These are phyloP conservation scores for Diplodia scrobiculata DNA, from an alignment of 2,329 filamentous ascomycete species.

Conservation along the genomic window DNA sequence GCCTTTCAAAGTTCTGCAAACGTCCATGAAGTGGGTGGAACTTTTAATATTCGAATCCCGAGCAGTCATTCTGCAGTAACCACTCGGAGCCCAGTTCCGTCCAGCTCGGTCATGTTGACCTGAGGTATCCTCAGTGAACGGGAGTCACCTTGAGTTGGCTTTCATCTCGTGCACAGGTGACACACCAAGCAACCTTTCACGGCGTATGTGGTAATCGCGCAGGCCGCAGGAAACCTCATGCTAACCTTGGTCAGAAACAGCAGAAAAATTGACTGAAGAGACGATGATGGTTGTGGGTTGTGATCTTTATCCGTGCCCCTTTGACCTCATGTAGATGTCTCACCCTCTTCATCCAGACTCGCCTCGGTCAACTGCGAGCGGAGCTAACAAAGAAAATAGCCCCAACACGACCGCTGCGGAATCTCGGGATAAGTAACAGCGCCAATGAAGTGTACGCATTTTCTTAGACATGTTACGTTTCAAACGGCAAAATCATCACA, in stretches of 20 bases:
- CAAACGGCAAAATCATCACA: background rate
- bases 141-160: background rate
- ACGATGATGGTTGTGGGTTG: background rate
- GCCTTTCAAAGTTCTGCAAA: background rate
- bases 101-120: background rate
- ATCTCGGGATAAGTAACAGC: background rate
- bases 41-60: no score
- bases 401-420: background rate
- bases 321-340: background rate
- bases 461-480: background rate
- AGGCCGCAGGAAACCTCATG: background rate
- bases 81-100: background rate
- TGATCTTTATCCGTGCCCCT: background rate
- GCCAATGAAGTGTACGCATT: background rate
- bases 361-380: background rate
- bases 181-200: background rate
- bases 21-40: background rate
- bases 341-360: background rate
- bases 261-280: background rate
- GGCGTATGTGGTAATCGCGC: background rate
- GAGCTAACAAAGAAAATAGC: slow-evolving; percentile 6
- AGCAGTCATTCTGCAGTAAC: background rate
- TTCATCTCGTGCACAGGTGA: background rate
- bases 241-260: background rate
- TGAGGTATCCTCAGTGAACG: background rate